Conservation (phyloP, 495 filamentous ascomycete species). For the Poronia punctata region DNA sequence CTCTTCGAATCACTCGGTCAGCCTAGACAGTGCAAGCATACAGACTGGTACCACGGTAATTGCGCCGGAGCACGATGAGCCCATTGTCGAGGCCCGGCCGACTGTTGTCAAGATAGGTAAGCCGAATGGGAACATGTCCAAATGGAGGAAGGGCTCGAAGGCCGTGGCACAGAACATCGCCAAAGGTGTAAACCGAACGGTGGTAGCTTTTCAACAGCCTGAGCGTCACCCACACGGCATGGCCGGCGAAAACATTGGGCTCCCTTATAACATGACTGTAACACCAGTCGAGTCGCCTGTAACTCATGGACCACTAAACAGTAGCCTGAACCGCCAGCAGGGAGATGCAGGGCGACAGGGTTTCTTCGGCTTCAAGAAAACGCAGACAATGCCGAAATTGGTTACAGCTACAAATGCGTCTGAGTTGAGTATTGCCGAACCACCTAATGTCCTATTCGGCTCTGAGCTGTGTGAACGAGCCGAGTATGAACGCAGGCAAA, state of each 20-base stretch:
- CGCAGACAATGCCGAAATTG: constrained; percentile 36
- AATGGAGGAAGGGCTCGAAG: constrained; percentile 96
- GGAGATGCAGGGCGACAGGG: constrained; percentile 56
- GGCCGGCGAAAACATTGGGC: constrained; percentile 49
- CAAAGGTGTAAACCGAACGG: constrained; percentile 84
- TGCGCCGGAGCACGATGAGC: constrained; percentile 58
- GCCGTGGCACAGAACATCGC: constrained; percentile 87
- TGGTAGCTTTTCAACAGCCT: constrained; percentile 47
- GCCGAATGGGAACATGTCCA: constrained; percentile 88
- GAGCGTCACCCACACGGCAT: constrained; percentile 45
- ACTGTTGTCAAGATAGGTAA: constrained; percentile 90
- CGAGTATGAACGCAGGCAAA: constrained; percentile 82
- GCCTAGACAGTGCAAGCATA: constrained; percentile 41
- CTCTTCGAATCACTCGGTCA: constrained; percentile 59
- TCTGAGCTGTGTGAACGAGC: constrained; percentile 81
- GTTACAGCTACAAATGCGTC: constrained; percentile 49
- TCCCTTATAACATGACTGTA: constrained; percentile 56
- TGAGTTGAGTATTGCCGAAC: constrained; percentile 46
- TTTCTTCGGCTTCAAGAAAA: constrained; percentile 68
- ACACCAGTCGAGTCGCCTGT: constrained; percentile 40
- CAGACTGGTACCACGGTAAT: constrained; percentile 53
- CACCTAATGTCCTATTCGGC: constrained; percentile 68
- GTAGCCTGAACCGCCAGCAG: constrained; percentile 25
- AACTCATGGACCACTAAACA: constrained; percentile 18
- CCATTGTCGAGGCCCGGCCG: constrained; percentile 65